Evolutionary conservation across 2,329 filamentous ascomycete genomes (phyloP).

Genomic region (Botrytis paeoniae): DNA sequence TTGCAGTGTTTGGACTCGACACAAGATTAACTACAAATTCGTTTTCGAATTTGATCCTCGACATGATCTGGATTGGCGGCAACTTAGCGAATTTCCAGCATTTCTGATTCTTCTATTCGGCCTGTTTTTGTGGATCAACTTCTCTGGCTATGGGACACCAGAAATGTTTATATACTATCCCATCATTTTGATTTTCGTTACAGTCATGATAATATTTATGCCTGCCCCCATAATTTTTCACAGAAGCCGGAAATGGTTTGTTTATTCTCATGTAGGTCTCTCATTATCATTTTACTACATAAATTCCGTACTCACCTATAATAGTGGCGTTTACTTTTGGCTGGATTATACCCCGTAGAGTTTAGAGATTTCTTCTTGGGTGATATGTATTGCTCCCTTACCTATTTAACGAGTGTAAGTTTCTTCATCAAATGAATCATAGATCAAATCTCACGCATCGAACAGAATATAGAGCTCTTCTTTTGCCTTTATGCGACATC

Average conservation of each 20-base stretch:
- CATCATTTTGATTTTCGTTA: conserved; percentile 70
- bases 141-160: conserved; percentile 63
- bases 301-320: conserved; percentile 34
- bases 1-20: conserved; percentile 76
- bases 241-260: conserved; percentile 77
- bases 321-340: conserved; percentile 79
- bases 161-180: conserved; percentile 83
- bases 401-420: conserved; percentile 82
- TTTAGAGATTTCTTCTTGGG: conserved; percentile 97
- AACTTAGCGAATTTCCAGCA: conserved; percentile 81
- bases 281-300: neutral
- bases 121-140: conserved; percentile 86
- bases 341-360: conserved; percentile 88
- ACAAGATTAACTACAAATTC: conserved; percentile 93
- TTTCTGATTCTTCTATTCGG: conserved; percentile 78
- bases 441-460: conserved; percentile 28
- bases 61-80: conserved; percentile 83
- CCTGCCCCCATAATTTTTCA: conserved; percentile 73
- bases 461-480: conserved; percentile 82
- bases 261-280: conserved; percentile 75
- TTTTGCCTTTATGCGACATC: conserved; percentile 85
- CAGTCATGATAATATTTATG: conserved; percentile 67
- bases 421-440: too few species aligned
- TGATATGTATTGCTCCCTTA: conserved; percentile 95
- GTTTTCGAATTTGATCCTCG: conserved; percentile 95